Base-by-base conservation (phyloP, 2,329 filamentous ascomycete genomes). In the Pseudocercospora fijiensis region DNA sequence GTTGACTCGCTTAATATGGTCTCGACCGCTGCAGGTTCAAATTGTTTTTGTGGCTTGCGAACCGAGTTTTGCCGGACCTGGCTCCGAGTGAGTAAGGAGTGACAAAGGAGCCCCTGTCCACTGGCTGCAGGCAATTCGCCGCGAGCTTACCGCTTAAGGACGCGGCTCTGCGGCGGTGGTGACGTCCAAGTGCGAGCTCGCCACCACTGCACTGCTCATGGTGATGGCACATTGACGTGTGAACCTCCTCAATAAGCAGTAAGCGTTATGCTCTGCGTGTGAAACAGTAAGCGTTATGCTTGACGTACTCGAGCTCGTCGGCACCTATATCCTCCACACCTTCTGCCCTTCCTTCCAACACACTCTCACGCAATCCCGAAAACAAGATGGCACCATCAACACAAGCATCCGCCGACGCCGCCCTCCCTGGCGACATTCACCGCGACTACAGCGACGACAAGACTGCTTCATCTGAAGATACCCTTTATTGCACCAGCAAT, bases 401-500 rank as follows among this genome's bases (percentile, higher is more conserved):
- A 28, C 59, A 61, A 33, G 64, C 55, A 61, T 33, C 58, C 4
- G 60, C 67, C 9, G 67, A 69, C 26, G 65, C 58, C 20, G 37
- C 57, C 13, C 13, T 49, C 20, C 53, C 51, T 20, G 67, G 67
- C 13, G 60, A 69, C 43, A 41, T 61, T 28, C 60, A 77, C 70
- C 75, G 77, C 62, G 75, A 78, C 68, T 82, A 82, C 68, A 72
- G 71, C 57, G 79, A 80, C 33, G 81, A 83, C 68, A 76, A 79
- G 57, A 77, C 80, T 49, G 73, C 80, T 11, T 72, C 74, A 8
- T 76, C 78, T 2, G 71, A 81, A 63, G 76, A 82, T 57, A 78
- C 78, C 13, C 65, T 84, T 13, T 88, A 88, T 74, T 79, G 82
- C 28, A 83, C 84, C 49, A 82, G 80, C 75, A 87, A 85, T 73